Conservation (phyloP, 257 asterid genomes). For the Scutellaria baicalensis region DNA sequence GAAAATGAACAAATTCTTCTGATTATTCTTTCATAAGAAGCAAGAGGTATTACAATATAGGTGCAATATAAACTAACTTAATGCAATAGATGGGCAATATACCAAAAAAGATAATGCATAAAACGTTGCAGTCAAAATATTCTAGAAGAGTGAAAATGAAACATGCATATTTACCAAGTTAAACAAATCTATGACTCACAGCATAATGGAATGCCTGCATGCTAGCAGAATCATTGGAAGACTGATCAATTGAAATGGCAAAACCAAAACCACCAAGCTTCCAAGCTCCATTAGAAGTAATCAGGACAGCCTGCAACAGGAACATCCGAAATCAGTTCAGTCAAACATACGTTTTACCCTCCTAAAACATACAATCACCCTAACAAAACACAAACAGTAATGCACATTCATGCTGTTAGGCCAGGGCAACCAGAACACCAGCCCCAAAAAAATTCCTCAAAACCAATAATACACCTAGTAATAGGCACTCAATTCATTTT, state of each 20-base stretch:
- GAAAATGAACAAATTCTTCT: background rate
- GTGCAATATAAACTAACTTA: background rate
- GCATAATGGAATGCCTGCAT: constrained; percentile 84
- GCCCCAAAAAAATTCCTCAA: background rate
- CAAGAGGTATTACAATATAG: constrained; percentile 3
- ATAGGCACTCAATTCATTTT: background rate
- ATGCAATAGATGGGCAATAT: background rate
- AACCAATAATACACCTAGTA: background rate
- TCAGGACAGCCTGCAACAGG: constrained; percentile 62
- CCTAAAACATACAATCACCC: background rate
- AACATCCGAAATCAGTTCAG: constrained; percentile 9
- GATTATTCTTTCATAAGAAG: background rate
- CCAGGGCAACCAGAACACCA: background rate
- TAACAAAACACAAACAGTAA: background rate
- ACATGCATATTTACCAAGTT: constrained; percentile 14
- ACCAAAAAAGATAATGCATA: background rate
- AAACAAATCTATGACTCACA: constrained; percentile 52
- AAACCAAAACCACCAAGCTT: constrained; percentile 97
- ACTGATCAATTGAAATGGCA: constrained; percentile 63
- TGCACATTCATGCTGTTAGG: background rate
- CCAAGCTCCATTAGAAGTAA: constrained; percentile 99
- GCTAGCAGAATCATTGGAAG: constrained; percentile 53
- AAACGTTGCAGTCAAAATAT: background rate
- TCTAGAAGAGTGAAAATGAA: constrained; percentile 1
- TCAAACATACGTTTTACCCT: constrained; percentile 11